Percentiles rank a stretch among this genome's conserved stretches.
These are phyloP conservation scores for Aspergillus japonicus DNA, from an alignment of 2,329 filamentous ascomycete species.

Conservation along the genomic window DNA sequence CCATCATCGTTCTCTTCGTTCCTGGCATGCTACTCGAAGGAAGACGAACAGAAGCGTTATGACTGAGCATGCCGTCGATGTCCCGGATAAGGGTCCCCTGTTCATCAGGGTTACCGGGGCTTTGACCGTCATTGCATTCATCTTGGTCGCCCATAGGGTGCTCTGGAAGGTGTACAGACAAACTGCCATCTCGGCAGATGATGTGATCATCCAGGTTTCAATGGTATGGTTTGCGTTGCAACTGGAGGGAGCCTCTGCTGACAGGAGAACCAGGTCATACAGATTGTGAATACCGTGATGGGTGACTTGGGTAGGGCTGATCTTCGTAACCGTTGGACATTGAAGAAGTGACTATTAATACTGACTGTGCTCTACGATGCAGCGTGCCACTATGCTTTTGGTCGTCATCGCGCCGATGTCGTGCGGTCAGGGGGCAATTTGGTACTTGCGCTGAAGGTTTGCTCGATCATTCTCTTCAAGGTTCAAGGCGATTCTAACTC, in stretches of 20 bases:
- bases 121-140: constrained; percentile 3
- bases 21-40: neutral
- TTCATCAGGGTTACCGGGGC: constrained; percentile 4
- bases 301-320: neutral
- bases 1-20: neutral
- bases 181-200: neutral
- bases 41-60: neutral
- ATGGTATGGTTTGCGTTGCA: neutral
- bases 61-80: neutral
- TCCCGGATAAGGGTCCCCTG: constrained; percentile 3
- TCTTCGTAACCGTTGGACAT: no score
- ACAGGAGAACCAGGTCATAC: neutral
- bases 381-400: constrained; percentile 9
- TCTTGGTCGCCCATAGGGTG: neutral
- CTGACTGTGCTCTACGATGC: neutral
- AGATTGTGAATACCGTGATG: constrained; percentile 3
- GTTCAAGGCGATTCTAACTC: neutral
- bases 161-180: neutral
- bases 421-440: constrained; percentile 2
- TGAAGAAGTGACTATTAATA: neutral
- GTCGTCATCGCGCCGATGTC: constrained; percentile 2
- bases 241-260: neutral
- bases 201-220: neutral
- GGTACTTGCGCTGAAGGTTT: constrained; percentile 4
- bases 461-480: neutral